Evolutionary conservation across 2,329 filamentous ascomycete species (phyloP).

Genomic region (Clonostachys sp.): DNA sequence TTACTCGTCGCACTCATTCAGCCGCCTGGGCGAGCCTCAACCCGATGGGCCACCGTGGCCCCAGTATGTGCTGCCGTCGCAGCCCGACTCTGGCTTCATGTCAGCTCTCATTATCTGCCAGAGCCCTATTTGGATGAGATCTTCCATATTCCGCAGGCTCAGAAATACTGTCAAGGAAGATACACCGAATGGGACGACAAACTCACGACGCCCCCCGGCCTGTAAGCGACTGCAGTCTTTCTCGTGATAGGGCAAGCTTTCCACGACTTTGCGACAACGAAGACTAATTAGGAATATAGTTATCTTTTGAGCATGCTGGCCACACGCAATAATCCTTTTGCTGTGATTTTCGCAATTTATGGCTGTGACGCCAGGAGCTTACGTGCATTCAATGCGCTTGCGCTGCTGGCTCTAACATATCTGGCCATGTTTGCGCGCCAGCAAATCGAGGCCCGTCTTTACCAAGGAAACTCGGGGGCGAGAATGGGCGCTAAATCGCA

Average conservation of each 20-base stretch:
- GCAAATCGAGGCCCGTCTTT: constrained; percentile 39
- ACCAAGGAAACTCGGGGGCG: constrained; percentile 4
- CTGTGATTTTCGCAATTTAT: constrained; percentile 5
- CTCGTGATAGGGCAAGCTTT: too few species aligned
- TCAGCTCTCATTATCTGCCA: constrained; percentile 25
- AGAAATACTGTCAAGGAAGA: constrained; percentile 73
- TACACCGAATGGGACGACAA: constrained; percentile 89
- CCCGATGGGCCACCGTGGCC: neutral
- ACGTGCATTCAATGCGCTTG: constrained; percentile 41
- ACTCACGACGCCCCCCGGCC: constrained; percentile 90
- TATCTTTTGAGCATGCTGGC: too few species aligned
- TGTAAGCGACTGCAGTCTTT: constrained; percentile 43
- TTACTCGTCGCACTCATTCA: neutral
- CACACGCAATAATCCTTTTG: neutral
- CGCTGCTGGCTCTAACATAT: constrained; percentile 29
- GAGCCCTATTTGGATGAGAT: constrained; percentile 67
- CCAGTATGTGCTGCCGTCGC: neutral
- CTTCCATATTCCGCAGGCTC: constrained; percentile 88
- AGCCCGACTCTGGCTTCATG: constrained; percentile 2
- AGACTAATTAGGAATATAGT: too few species aligned
- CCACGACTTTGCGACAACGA: too few species aligned
- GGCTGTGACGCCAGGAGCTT: constrained; percentile 27
- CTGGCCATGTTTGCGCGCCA: constrained; percentile 47
- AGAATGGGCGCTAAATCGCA: constrained; percentile 18
- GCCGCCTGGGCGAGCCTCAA: neutral